Evolutionary conservation across 108 stramenopile genomes (phyloP).

Genomic region (Nannochloropsis oceanica): DNA sequence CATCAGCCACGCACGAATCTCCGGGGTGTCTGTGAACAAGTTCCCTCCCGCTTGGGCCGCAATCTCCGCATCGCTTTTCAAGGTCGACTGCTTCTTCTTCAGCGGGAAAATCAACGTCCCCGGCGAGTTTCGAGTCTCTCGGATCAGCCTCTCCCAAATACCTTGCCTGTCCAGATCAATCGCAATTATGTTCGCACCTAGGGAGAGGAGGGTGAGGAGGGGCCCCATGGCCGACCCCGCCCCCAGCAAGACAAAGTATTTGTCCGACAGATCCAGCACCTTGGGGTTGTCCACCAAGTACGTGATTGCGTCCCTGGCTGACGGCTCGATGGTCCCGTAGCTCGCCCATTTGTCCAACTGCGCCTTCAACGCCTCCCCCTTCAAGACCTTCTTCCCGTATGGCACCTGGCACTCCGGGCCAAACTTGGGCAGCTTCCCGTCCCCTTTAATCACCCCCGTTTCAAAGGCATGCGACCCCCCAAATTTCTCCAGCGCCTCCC

Average conservation of each 20-base stretch:
- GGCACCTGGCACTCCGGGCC: constrained; percentile 43
- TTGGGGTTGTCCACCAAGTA: constrained; percentile 59
- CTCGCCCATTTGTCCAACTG: constrained; percentile 79
- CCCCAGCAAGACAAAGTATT: constrained; percentile 87
- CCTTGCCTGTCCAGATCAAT: constrained; percentile 73
- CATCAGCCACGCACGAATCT: constrained; percentile 82
- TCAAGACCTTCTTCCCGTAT: constrained; percentile 72
- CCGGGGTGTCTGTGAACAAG: constrained; percentile 76
- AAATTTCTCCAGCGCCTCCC: constrained; percentile 67
- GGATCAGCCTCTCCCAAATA: constrained; percentile 80
- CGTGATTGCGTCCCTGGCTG: constrained; percentile 75
- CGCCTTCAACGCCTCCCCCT: constrained; percentile 53
- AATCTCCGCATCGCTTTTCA: constrained; percentile 20
- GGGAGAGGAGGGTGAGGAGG: constrained; percentile 66
- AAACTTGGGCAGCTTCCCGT: constrained; percentile 5
- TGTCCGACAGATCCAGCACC: constrained; percentile 55
- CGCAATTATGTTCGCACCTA: constrained; percentile 87
- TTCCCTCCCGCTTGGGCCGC: constrained; percentile 61
- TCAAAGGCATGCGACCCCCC: constrained; percentile 42
- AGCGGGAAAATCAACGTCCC: constrained; percentile 88
- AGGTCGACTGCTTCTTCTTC: constrained; percentile 45
- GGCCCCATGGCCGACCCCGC: constrained; percentile 97
- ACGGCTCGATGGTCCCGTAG: constrained; percentile 85
- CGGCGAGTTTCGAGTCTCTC: constrained; percentile 52
- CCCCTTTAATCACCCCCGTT: constrained; percentile 66